Evolutionary conservation across 306 rosid species (phyloP).

Genomic region (Alnus glutinosa): DNA sequence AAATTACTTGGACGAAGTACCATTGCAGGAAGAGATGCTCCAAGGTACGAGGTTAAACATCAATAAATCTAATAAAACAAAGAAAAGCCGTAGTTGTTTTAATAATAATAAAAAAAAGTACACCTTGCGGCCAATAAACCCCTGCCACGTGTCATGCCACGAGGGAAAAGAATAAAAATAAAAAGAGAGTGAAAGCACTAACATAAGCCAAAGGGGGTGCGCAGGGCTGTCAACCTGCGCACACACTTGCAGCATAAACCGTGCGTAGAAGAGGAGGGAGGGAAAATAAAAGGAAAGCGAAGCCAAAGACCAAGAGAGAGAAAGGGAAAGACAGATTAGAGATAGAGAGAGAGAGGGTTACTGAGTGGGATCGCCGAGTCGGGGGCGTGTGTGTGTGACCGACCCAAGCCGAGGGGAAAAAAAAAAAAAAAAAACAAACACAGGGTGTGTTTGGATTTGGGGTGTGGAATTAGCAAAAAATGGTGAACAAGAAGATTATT

Average conservation of each 20-base stretch:
- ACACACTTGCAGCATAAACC: constrained; percentile 53
- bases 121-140: neutral
- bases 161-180: neutral
- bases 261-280: constrained; percentile 39
- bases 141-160: constrained; percentile 23
- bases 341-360: constrained; percentile 20
- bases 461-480: constrained; percentile 67
- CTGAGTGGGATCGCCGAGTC: constrained; percentile 36
- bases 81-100: too few relatives aligned
- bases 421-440: constrained; percentile 33
- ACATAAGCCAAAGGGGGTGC: constrained; percentile 11
- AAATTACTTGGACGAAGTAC: too few relatives aligned
- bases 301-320: constrained; percentile 12
- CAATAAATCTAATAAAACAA: too few relatives aligned
- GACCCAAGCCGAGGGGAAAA: neutral
- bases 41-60: too few relatives aligned
- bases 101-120: too few relatives aligned
- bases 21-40: too few relatives aligned
- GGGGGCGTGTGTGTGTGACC: constrained; percentile 28
- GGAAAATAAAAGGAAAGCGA: constrained; percentile 20
- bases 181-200: neutral
- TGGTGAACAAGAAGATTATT: constrained; percentile 65
- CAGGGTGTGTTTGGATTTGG: constrained; percentile 38
- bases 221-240: constrained; percentile 40
- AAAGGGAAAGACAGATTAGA: constrained; percentile 5